A percentile compares a stretch with the other conserved stretches of the same genome.
phyloP scores from a whole-genome alignment of 1,139 yeast species.

The Zygoascus meyerae region DNA sequence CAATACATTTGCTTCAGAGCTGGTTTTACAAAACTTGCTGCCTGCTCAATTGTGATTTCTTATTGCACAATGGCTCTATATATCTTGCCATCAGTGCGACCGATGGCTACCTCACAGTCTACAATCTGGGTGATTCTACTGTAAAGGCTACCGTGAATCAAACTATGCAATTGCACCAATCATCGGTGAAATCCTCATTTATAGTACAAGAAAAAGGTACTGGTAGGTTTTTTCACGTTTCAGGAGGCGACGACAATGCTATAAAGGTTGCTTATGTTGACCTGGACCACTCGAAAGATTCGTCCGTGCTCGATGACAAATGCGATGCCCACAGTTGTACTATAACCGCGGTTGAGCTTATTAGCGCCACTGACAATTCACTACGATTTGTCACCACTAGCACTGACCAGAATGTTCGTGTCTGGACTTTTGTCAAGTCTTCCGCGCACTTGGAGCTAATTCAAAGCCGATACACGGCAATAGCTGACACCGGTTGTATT shows the following conservation, averaged over 20 bases:
- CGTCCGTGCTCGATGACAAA: constrained; percentile 34
- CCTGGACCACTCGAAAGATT: constrained; percentile 23
- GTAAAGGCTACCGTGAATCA: constrained; percentile 22
- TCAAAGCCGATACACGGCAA: constrained; percentile 58
- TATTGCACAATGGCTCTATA: constrained; percentile 31
- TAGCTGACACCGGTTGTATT: constrained; percentile 85
- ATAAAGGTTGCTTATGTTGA: constrained; percentile 43
- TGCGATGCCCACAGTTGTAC: constrained; percentile 79
- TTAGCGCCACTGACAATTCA: neutral
- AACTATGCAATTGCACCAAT: constrained; percentile 65
- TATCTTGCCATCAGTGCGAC: constrained; percentile 60
- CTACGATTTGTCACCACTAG: constrained; percentile 43
- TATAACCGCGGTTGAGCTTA: constrained; percentile 54
- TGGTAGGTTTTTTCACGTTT: constrained; percentile 39
- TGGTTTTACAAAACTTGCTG: constrained; percentile 71
- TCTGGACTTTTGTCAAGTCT: constrained; percentile 47
- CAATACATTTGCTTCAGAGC: constrained; percentile 42
- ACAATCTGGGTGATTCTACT: constrained; percentile 39
- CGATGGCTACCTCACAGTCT: constrained; percentile 69
- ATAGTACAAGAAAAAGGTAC: constrained; percentile 11
- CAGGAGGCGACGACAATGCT: constrained; percentile 95
- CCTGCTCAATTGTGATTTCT: constrained; percentile 53
- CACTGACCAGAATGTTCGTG: constrained; percentile 71
- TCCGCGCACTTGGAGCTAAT: constrained; percentile 33
- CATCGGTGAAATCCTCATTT: constrained; percentile 61